phyloP scores from a whole-genome alignment of 345 rosid genomes.

The Euclidium syriacum region DNA sequence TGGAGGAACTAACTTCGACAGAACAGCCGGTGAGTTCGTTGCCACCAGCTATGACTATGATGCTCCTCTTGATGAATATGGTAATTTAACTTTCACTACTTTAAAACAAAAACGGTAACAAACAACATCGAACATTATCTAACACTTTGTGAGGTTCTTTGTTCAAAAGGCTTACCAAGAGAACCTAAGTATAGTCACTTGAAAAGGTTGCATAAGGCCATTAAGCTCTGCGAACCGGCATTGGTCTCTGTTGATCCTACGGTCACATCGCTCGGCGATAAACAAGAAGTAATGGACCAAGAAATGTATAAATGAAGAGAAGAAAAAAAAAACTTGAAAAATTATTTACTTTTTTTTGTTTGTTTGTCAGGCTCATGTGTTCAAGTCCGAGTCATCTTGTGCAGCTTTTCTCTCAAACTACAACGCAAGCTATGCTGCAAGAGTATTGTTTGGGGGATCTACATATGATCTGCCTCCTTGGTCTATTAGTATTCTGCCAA shows the following conservation, averaged over 20 bases:
- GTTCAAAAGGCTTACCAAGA: conserved; percentile 42
- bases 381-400: conserved; percentile 42
- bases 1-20: conserved; percentile 68
- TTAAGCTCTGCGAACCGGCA: conserved; percentile 57
- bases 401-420: conserved; percentile 80
- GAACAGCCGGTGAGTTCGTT: conserved; percentile 71
- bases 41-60: conserved; percentile 75
- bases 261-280: conserved; percentile 41
- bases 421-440: conserved; percentile 36
- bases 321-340: background rate
- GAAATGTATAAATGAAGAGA: background rate
- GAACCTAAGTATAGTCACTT: conserved; percentile 72
- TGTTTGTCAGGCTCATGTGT: conserved; percentile 53
- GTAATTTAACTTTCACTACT: conserved; percentile 24
- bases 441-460: conserved; percentile 41
- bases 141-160: background rate
- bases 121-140: background rate
- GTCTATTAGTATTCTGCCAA: conserved; percentile 81
- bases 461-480: conserved; percentile 66
- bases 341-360: background rate
- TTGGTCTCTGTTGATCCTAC: conserved; percentile 42
- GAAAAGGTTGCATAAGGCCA: conserved; percentile 56
- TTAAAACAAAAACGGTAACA: background rate
- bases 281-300: conserved; percentile 41
- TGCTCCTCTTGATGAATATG: conserved; percentile 74